Base-by-base conservation (phyloP, 257 asterid genomes). In the Gentiana straminea region DNA sequence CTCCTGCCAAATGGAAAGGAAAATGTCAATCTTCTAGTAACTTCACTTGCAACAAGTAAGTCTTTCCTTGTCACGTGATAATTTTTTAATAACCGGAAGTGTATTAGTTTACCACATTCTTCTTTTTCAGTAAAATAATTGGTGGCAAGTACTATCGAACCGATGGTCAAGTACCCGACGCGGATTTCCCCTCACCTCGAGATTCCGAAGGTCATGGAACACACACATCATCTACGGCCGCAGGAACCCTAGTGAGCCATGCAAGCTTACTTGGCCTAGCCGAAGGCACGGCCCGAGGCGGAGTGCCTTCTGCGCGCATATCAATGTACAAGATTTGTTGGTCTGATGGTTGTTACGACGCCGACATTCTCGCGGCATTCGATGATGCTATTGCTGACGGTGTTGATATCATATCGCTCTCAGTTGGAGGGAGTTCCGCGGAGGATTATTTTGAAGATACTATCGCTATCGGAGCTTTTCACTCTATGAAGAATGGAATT, bases 301-400 rank as follows among this genome's bases (percentile, higher is more conserved):
- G 71, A 2, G 92, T 66, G 7, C 85, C 87, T 2, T 73, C 83
- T 0, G 79, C 81, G 0, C 78, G 92, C 43, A 49, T 83, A 57
- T 81, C 83, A 0, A 81, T 80, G 1, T 80, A 80, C 73, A 80
- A 83, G 52, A 68, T 83, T 59, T 83, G 87, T 49, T 83, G 87
- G 92, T 48, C 65, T 0, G 81, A 56, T 49, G 73, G 82, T 5
- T 83, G 85, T 65, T 68, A 62, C 0, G 78, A 55, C 11, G 78
- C 92, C 1, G 83, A 81, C 58, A 77, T 81, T 51, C 81, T 84
- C 13, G 79, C 78, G 60, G 94, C 84, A 36, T 84, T 84, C 33
- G 90, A 84, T 54, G 90, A 84, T 66, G 90, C 87, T 37, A 84
- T 84, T 9, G 87, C 90, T 1, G 94, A 84, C 47, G 85, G 90